phyloP scores from a whole-genome alignment of 208 protist genomes.

The Porcisia hertigi region DNA sequence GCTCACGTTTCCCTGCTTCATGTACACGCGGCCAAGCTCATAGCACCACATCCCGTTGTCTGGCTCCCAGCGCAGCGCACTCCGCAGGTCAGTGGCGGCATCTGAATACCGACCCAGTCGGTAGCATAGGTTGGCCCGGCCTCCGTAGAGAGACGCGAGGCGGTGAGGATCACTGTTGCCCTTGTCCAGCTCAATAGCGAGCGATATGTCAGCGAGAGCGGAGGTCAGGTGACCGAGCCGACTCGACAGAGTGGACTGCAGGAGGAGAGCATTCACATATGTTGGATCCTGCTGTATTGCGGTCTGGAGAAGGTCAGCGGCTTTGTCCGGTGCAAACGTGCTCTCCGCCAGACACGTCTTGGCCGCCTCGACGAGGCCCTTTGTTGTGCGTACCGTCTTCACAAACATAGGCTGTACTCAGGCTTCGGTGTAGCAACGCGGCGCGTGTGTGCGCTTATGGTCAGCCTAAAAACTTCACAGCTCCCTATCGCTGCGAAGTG shows the following conservation, averaged over 20 bases:
- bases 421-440: neutral
- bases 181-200: slow-evolving; percentile 79
- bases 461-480: neutral
- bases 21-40: slow-evolving; percentile 68
- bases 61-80: slow-evolving; percentile 70
- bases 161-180: slow-evolving; percentile 43
- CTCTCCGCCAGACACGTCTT: slow-evolving; percentile 42
- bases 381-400: slow-evolving; percentile 10
- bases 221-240: slow-evolving; percentile 34
- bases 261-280: slow-evolving; percentile 46
- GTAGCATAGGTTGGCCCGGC: slow-evolving; percentile 50
- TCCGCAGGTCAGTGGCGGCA: slow-evolving; percentile 63
- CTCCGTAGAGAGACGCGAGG: slow-evolving; percentile 62
- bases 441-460: neutral
- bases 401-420: slow-evolving; percentile 6
- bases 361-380: slow-evolving; percentile 56
- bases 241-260: slow-evolving; percentile 45
- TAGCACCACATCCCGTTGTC: slow-evolving; percentile 87
- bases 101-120: slow-evolving; percentile 55
- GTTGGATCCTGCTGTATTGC: slow-evolving; percentile 54
- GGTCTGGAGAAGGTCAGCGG: slow-evolving; percentile 39
- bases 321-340: slow-evolving; percentile 37
- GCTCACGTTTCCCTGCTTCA: slow-evolving; percentile 32
- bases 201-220: slow-evolving; percentile 62
- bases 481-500: neutral